phyloP scores from a whole-genome alignment of 345 rosid genomes.

The Toxicodendron radicans region DNA sequence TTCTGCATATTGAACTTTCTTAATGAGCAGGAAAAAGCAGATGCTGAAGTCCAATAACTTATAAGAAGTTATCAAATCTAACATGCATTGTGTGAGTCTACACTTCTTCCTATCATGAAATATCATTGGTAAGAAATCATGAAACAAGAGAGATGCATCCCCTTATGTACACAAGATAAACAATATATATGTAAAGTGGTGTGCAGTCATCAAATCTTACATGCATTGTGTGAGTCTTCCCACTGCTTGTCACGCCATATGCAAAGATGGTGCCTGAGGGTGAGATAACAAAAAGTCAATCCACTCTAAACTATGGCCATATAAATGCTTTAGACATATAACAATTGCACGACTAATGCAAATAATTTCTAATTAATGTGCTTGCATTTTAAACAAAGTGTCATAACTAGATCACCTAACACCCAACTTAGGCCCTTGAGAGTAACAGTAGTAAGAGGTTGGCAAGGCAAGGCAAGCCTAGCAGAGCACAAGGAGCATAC shows the following conservation, averaged over 20 bases:
- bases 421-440: background rate
- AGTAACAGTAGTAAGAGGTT: background rate
- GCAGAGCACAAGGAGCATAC: background rate
- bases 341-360: slow-evolving; percentile 1
- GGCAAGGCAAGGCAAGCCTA: background rate
- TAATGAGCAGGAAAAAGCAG: background rate
- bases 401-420: background rate
- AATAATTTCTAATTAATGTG: background rate
- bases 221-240: slow-evolving; percentile 99
- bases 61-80: slow-evolving; percentile 32
- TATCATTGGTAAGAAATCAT: background rate
- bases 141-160: background rate
- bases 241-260: slow-evolving; percentile 99
- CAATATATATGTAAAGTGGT: background rate
- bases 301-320: background rate
- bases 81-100: slow-evolving; percentile 96
- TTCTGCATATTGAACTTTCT: background rate
- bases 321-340: slow-evolving; percentile 3
- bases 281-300: slow-evolving; percentile 29
- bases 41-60: background rate
- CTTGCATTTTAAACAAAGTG: background rate
- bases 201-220: slow-evolving; percentile 47
- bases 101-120: slow-evolving; percentile 5
- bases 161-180: background rate
- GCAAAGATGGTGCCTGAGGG: slow-evolving; percentile 92